A percentile compares a stretch with the other conserved stretches of the same genome.
phyloP scores from a whole-genome alignment of 495 filamentous ascomycete genomes.

The Xylaria curta region DNA sequence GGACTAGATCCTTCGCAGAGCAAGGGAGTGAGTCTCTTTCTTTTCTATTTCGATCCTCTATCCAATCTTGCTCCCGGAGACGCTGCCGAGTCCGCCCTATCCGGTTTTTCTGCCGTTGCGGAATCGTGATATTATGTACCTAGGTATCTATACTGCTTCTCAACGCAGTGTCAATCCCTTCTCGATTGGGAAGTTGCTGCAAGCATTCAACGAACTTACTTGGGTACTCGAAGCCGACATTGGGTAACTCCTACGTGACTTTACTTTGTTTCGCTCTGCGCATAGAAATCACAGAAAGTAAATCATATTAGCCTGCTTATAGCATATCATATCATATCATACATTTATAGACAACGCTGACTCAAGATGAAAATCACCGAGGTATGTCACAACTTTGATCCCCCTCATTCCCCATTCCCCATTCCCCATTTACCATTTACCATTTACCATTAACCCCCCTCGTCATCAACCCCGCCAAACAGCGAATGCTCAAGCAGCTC shows the following conservation, averaged over 20 bases:
- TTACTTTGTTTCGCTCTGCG: not conserved
- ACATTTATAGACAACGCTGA: constrained; percentile 1
- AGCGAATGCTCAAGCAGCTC: not conserved
- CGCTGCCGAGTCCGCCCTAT: not conserved
- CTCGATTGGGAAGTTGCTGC: not conserved
- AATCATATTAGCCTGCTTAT: not conserved
- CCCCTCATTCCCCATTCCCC: constrained; percentile 26
- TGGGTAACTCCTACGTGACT: not conserved
- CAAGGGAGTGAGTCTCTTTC: not conserved
- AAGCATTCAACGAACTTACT: not conserved
- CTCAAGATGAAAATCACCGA: constrained; percentile 35
- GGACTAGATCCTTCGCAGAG: not conserved
- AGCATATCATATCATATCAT: too few relatives aligned
- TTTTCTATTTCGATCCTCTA: too few relatives aligned
- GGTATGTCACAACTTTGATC: constrained; percentile 20
- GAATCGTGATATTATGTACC: not conserved
- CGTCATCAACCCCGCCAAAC: not conserved
- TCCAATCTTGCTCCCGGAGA: not conserved
- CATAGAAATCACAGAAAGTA: not conserved
- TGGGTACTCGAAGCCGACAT: too few relatives aligned
- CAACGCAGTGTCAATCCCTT: not conserved
- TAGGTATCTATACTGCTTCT: not conserved
- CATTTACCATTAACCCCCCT: too few relatives aligned
- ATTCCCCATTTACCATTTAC: too few relatives aligned
- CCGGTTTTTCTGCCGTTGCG: not conserved